Evolutionary conservation across 2,329 filamentous ascomycete genomes (phyloP).

Genomic region (Epichloe uncinata): DNA sequence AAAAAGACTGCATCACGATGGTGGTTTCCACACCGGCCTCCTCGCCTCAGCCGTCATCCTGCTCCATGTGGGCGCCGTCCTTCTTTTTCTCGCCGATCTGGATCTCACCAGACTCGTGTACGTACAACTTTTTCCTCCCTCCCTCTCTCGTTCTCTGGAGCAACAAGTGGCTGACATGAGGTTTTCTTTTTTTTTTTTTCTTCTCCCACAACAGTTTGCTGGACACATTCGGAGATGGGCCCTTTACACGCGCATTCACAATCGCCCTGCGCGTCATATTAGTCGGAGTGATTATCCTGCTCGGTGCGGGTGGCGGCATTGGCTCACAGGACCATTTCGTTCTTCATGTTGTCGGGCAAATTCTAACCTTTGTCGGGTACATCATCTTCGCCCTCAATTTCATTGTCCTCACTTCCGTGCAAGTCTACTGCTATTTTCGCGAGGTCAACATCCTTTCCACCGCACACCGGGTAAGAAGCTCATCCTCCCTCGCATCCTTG

Average conservation of each 20-base stretch:
- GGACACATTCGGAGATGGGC: constrained; percentile 12
- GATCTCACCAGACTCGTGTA: constrained; percentile 16
- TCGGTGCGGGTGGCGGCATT: constrained; percentile 11
- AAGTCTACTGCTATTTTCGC: constrained; percentile 8
- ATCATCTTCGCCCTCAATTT: constrained; percentile 11
- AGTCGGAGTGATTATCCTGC: too few relatives aligned
- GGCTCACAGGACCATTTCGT: constrained; percentile 3
- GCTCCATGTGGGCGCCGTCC: constrained; percentile 17
- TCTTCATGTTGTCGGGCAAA: constrained; percentile 5
- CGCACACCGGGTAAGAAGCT: constrained; percentile 8
- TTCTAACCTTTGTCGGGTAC: constrained; percentile 12
- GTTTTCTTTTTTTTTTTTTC: too few relatives aligned
- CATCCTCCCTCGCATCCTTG: too few relatives aligned
- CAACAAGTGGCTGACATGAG: neutral
- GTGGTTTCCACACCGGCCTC: constrained; percentile 8
- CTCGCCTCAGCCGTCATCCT: constrained; percentile 14
- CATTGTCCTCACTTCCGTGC: constrained; percentile 7
- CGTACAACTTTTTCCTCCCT: constrained; percentile 3
- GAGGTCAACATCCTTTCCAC: constrained; percentile 7
- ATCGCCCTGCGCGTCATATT: too few relatives aligned
- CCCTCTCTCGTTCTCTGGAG: too few relatives aligned
- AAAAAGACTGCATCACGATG: constrained; percentile 1
- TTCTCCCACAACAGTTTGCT: constrained; percentile 10
- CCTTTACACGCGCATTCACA: constrained; percentile 8
- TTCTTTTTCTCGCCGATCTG: constrained; percentile 14